Percentiles rank a stretch among this genome's conserved stretches.
These are phyloP conservation scores for Epichloe typhina DNA, from an alignment of 2,329 filamentous ascomycete genomes.

Conservation along the genomic window DNA sequence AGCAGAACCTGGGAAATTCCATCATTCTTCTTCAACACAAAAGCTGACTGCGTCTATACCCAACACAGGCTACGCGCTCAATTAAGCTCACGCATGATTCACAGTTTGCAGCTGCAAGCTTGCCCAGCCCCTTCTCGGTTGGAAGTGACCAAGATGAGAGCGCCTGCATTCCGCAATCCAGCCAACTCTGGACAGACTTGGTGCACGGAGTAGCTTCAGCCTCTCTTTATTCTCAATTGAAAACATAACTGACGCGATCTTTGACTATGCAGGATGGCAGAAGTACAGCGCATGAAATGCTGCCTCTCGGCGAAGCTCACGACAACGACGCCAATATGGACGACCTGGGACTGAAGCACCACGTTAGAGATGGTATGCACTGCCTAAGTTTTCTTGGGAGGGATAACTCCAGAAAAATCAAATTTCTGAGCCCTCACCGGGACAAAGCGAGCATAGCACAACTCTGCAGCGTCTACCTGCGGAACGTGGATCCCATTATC, in stretches of 20 bases:
- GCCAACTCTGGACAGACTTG: neutral
- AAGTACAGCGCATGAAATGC: neutral
- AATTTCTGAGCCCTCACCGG: neutral
- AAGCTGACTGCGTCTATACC: neutral
- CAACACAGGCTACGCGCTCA: neutral
- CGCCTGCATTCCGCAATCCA: neutral
- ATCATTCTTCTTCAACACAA: too few relatives aligned
- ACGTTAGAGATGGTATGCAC: neutral
- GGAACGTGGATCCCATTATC: constrained; percentile 8
- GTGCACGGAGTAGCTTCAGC: neutral
- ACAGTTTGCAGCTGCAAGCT: neutral
- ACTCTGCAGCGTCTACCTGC: constrained; percentile 5
- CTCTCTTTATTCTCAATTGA: too few relatives aligned
- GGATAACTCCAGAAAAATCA: neutral
- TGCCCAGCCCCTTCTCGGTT: neutral
- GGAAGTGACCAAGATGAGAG: neutral
- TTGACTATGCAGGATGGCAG: neutral
- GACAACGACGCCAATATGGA: neutral
- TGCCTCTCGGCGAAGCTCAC: neutral
- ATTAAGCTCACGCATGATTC: neutral
- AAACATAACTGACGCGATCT: neutral
- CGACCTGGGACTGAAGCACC: neutral
- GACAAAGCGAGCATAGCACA: neutral
- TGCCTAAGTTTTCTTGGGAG: neutral
- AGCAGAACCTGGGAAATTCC: neutral